Conservation (phyloP, 352 stramenopile species). For the Pythium coloratum region DNA sequence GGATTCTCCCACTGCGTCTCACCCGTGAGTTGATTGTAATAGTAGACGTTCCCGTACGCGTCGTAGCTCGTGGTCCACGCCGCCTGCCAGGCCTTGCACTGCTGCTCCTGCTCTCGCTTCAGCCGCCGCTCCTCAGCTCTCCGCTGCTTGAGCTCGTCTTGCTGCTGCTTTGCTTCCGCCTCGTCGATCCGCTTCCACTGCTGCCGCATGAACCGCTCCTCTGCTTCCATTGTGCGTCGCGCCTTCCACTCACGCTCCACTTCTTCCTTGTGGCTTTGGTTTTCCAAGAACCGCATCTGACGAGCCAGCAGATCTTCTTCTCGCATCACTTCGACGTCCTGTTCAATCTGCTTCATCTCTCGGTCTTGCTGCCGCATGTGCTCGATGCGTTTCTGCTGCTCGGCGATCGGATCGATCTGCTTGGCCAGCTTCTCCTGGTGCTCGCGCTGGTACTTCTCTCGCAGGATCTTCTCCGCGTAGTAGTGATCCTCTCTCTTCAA, state of each 20-base stretch:
- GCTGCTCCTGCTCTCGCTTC: conserved; percentile 34
- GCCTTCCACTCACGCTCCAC: conserved; percentile 38
- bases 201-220: conserved; percentile 39
- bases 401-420: conserved; percentile 35
- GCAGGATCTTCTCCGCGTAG: conserved; percentile 49
- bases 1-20: conserved; percentile 58
- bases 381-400: conserved; percentile 49
- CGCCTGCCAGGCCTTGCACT: conserved; percentile 32
- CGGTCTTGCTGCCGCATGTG: conserved; percentile 42
- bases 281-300: conserved; percentile 39
- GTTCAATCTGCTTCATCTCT: conserved; percentile 34
- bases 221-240: conserved; percentile 43
- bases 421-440: conserved; percentile 19
- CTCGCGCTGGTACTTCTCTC: conserved; percentile 32
- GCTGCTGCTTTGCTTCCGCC: conserved; percentile 24
- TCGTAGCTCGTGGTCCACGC: conserved; percentile 59
- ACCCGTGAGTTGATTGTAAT: conserved; percentile 58
- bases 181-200: conserved; percentile 40
- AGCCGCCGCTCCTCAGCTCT: conserved; percentile 35
- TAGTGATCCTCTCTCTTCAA: conserved; percentile 62
- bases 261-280: conserved; percentile 34
- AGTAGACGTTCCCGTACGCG: conserved; percentile 50
- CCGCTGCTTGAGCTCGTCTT: conserved; percentile 36
- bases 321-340: conserved; percentile 41
- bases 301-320: conserved; percentile 51